phyloP scores from a whole-genome alignment of 345 rosid genomes.

The Chamaenerion angustifolium region DNA sequence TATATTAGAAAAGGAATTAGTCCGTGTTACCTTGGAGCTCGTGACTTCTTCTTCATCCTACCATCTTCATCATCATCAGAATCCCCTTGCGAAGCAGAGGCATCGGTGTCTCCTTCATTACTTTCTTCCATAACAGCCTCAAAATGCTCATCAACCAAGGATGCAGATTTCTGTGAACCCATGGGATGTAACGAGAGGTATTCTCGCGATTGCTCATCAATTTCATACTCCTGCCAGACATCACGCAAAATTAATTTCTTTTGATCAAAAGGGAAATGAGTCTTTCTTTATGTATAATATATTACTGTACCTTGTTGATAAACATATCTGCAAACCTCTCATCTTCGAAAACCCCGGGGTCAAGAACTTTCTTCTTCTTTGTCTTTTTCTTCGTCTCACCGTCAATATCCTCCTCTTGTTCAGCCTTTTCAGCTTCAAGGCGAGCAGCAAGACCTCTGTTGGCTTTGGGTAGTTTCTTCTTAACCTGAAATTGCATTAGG shows the following conservation, averaged over 20 bases:
- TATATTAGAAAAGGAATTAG: no score
- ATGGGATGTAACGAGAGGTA: constrained; percentile 67
- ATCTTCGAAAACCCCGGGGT: constrained; percentile 35
- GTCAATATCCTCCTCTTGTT: constrained; percentile 32
- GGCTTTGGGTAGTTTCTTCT: constrained; percentile 59
- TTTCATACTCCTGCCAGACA: constrained; percentile 53
- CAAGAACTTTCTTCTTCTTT: constrained; percentile 62
- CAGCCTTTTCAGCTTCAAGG: constrained; percentile 41
- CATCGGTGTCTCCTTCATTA: constrained; percentile 45
- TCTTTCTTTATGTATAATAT: not conserved
- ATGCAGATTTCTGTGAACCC: constrained; percentile 42
- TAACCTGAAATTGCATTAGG: constrained; percentile 25
- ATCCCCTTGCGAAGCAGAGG: no score
- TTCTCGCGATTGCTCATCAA: constrained; percentile 52
- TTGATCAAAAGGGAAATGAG: not conserved
- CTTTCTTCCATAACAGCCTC: constrained; percentile 48
- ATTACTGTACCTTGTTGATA: constrained; percentile 37
- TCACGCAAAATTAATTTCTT: constrained; percentile 6
- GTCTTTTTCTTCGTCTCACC: constrained; percentile 45
- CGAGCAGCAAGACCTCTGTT: constrained; percentile 60
- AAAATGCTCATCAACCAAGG: constrained; percentile 74
- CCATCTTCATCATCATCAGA: constrained; percentile 30
- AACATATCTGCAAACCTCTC: constrained; percentile 44
- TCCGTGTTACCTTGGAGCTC: constrained; percentile 60
- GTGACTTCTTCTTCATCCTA: constrained; percentile 31